Conservation (phyloP, 2,329 filamentous ascomycete genomes). For the Verticillium nonalfalfae region DNA sequence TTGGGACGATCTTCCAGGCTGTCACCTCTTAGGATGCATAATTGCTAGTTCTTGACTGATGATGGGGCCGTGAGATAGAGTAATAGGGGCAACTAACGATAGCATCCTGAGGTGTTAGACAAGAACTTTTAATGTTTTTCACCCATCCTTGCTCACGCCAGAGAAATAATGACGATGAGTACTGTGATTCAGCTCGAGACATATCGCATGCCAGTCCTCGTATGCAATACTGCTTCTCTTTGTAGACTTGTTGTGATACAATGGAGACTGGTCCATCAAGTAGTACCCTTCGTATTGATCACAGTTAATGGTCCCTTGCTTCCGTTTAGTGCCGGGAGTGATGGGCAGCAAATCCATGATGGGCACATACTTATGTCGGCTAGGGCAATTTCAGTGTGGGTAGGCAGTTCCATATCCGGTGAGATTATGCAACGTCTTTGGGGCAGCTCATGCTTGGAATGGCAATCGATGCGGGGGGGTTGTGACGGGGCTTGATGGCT, state of each 20-base stretch:
- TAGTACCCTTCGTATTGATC: not conserved
- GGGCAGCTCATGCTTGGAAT: not conserved
- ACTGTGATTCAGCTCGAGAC: no score
- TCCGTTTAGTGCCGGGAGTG: not conserved
- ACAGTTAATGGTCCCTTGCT: not conserved
- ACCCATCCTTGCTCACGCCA: not conserved
- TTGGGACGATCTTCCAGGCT: not conserved
- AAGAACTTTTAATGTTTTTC: not conserved
- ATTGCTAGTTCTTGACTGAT: not conserved
- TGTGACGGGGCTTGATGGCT: not conserved
- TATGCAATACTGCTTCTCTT: conserved; percentile 29
- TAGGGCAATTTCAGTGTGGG: not conserved
- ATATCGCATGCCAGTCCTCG: not conserved
- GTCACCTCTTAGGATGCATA: not conserved
- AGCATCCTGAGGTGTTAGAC: not conserved
- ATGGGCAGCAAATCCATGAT: not conserved
- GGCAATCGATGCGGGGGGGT: not conserved
- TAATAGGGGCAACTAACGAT: not conserved
- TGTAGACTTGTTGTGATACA: conserved; percentile 58
- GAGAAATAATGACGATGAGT: not conserved
- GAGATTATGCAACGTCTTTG: not conserved
- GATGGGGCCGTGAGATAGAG: not conserved
- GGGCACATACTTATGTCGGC: not conserved
- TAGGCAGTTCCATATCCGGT: not conserved
- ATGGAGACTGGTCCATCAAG: conserved; percentile 25